A percentile compares a stretch with the other conserved stretches of the same genome.
Conservation (phyloP, 768 basidiomycete species). For the Ephemerocybe angulata region DNA sequence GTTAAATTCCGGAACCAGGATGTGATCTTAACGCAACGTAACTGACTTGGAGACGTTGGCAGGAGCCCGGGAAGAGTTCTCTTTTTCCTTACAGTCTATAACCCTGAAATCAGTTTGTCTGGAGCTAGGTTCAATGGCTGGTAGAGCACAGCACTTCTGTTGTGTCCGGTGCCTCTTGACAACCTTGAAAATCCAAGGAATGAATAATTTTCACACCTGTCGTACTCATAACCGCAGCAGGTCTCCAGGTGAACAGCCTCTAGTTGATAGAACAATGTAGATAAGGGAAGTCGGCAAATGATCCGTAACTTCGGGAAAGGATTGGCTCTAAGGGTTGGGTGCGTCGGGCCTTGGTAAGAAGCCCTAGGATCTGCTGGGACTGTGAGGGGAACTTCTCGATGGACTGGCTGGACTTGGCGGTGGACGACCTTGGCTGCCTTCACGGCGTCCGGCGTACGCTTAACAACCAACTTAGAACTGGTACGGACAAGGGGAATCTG, state of each 20-base stretch:
- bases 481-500: too few relatives aligned
- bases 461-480: too few relatives aligned
- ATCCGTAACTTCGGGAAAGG: constrained; percentile 77
- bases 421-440: too few relatives aligned
- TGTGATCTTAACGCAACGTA: constrained; percentile 68
- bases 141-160: constrained; percentile 70
- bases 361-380: too few relatives aligned
- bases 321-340: too few relatives aligned
- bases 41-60: constrained; percentile 61
- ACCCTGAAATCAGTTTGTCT: constrained; percentile 73
- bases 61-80: constrained; percentile 73
- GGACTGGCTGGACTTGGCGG: too few relatives aligned
- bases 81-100: constrained; percentile 72
- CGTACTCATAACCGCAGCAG: constrained; percentile 78
- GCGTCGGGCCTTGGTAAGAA: too few relatives aligned
- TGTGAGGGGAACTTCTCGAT: too few relatives aligned
- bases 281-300: constrained; percentile 77
- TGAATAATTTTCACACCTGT: constrained; percentile 66
- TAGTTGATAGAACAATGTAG: constrained; percentile 79
- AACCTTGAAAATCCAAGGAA: constrained; percentile 74
- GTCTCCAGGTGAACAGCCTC: constrained; percentile 81
- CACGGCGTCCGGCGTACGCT: too few relatives aligned
- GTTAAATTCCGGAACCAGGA: constrained; percentile 78
- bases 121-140: constrained; percentile 70
- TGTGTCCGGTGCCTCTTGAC: constrained; percentile 69